Base-by-base conservation (phyloP, 169 alveolate species). In the Plasmodium falciparum region DNA sequence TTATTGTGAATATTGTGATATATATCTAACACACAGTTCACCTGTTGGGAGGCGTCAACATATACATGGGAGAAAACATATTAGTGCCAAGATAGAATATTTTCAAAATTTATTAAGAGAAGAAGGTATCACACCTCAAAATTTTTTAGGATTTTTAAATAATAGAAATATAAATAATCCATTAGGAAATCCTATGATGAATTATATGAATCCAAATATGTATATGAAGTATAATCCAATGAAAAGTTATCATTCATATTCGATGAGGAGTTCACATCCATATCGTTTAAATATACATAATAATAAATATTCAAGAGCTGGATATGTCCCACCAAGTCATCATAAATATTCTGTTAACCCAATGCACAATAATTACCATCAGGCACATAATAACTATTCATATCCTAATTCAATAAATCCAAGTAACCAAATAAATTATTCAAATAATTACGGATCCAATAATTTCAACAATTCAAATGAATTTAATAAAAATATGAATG, bases 1-100 rank as follows among this genome's bases (percentile, higher is more conserved):
- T 94, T 99, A 98, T 96, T 98, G 99, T 95, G 99, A 99, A 93
- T 99, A 99, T 95, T 99, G 99, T 93, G 99, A 99, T 75, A 98
- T 98, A 74, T 98, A 98, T 94, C 96, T 99, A 72, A 98, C 99
- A 66, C 99, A 98, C 93, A 97, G 99, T 74, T 98, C 99, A 13
- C 99, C 99, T 13, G 98, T 98, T 17, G 99, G 99, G 24, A 95
- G 99, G 75, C 97, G 97, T 86, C 99, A 99, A 93, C 99, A 99
- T 83, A 94, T 97, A 33, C 93, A 95, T 49, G 99, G 99, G 3
- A 95, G 99, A 71, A 98, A 98, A 92, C 99, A 99, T 89, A 98
- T 98, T 52, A 97, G 97, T 91, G 98, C 98, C 90, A 98, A 99
- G 95, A 97, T 98, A 43, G 99, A 99, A 73, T 98, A 98, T 93